phyloP scores from a whole-genome alignment of 345 rosid species.

The Dovyalis caffra region DNA sequence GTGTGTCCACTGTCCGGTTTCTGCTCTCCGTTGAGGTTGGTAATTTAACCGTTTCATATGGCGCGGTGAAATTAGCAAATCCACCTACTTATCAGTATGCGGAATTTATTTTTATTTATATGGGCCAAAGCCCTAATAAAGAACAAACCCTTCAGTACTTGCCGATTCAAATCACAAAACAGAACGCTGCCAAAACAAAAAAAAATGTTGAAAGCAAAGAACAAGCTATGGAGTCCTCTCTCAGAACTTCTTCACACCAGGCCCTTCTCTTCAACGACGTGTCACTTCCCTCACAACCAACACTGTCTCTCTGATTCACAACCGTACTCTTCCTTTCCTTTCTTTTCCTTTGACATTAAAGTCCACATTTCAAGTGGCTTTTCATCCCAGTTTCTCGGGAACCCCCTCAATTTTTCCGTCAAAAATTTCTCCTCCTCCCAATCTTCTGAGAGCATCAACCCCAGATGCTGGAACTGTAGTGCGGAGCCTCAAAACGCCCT shows the following conservation, averaged over 20 bases:
- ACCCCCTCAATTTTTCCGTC: slow-evolving; percentile 24
- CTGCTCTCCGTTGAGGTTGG: too few relatives aligned
- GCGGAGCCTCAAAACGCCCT: slow-evolving; percentile 34
- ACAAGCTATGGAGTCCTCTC: slow-evolving; percentile 36
- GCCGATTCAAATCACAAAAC: not conserved
- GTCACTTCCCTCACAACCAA: slow-evolving; percentile 9
- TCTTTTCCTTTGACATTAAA: too few relatives aligned
- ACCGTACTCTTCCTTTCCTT: not conserved
- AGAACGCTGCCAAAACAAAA: too few relatives aligned
- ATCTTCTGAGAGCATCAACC: slow-evolving; percentile 16
- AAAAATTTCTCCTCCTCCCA: slow-evolving; percentile 37
- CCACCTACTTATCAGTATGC: too few relatives aligned
- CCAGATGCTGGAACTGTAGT: slow-evolving; percentile 76
- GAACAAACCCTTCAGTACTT: too few relatives aligned
- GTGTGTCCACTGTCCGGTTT: too few relatives aligned
- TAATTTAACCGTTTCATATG: too few relatives aligned
- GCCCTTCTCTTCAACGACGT: slow-evolving; percentile 16
- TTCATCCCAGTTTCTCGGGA: slow-evolving; percentile 13
- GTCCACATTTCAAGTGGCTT: not conserved
- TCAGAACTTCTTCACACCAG: slow-evolving; percentile 22
- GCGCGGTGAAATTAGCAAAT: too few relatives aligned
- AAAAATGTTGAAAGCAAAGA: slow-evolving; percentile 41
- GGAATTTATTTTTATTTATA: too few relatives aligned
- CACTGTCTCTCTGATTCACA: slow-evolving; percentile 11
- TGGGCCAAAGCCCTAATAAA: too few relatives aligned